These are phyloP conservation scores for Penicillium alfredii DNA, from an alignment of 495 filamentous ascomycete species.

Conservation along the genomic window DNA sequence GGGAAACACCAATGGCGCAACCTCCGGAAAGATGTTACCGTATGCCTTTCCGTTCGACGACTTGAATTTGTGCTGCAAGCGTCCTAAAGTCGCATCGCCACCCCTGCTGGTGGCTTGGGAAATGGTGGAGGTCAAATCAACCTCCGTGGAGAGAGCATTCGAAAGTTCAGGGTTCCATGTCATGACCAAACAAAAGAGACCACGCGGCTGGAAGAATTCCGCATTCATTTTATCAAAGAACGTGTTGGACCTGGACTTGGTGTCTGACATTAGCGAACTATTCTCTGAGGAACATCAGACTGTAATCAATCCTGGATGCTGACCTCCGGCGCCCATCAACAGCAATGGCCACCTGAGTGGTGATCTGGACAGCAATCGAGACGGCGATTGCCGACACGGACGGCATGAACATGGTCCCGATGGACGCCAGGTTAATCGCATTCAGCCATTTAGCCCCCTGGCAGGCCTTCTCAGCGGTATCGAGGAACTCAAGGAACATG, in stretches of 20 bases:
- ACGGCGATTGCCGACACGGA: slow-evolving; percentile 38
- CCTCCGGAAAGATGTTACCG: slow-evolving; percentile 46
- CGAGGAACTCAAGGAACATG: slow-evolving; percentile 51
- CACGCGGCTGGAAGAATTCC: slow-evolving; percentile 52
- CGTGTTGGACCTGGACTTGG: slow-evolving; percentile 41
- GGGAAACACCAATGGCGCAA: slow-evolving; percentile 51
- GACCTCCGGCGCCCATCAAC: slow-evolving; percentile 32
- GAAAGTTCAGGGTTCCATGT: slow-evolving; percentile 46
- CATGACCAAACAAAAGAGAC: slow-evolving; percentile 56
- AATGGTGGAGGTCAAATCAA: slow-evolving; percentile 26
- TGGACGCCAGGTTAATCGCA: slow-evolving; percentile 40
- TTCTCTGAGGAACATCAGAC: not conserved
- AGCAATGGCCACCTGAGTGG: slow-evolving; percentile 40
- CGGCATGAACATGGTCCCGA: slow-evolving; percentile 35
- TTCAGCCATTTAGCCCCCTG: slow-evolving; percentile 32
- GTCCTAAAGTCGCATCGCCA: slow-evolving; percentile 6
- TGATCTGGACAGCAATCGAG: slow-evolving; percentile 35
- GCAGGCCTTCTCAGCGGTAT: slow-evolving; percentile 38
- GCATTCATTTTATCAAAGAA: slow-evolving; percentile 54
- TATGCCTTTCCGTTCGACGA: slow-evolving; percentile 41
- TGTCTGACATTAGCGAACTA: no score
- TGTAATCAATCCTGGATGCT: slow-evolving; percentile 1
- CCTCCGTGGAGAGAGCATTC: slow-evolving; percentile 10
- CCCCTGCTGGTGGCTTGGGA: slow-evolving; percentile 16
- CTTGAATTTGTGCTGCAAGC: slow-evolving; percentile 32